Conservation (phyloP, 192 early-diverging fungal genomes). For the Backusella mclennaniae region DNA sequence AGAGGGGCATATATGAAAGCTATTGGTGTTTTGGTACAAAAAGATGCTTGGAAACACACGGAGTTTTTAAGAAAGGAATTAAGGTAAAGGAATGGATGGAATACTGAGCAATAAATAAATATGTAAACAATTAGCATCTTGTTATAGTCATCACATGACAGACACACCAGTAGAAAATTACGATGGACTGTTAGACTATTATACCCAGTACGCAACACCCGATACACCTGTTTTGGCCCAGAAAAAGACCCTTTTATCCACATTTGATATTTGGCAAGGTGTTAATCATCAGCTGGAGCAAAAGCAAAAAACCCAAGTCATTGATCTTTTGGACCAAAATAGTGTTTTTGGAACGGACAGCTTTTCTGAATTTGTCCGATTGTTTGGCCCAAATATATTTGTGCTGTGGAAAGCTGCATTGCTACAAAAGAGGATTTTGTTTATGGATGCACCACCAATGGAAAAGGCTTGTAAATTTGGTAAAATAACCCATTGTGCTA, state of each 20-base stretch:
- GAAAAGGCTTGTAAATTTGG: slow-evolving; percentile 45
- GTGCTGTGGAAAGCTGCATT: slow-evolving; percentile 53
- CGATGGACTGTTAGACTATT: not conserved
- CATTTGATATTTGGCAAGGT: slow-evolving; percentile 3
- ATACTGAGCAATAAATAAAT: not conserved
- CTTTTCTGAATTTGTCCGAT: slow-evolving; percentile 43
- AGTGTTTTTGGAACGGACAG: slow-evolving; percentile 22
- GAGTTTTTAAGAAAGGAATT: slow-evolving; percentile 40
- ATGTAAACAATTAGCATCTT: not conserved
- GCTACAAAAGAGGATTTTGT: slow-evolving; percentile 48
- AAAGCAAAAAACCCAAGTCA: not conserved
- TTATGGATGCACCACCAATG: slow-evolving; percentile 47
- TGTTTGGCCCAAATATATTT: slow-evolving; percentile 51
- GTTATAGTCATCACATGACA: slow-evolving; percentile 1
- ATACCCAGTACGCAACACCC: slow-evolving; percentile 3
- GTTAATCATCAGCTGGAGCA: not conserved
- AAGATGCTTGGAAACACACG: slow-evolving; percentile 48
- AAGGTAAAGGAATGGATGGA: slow-evolving; percentile 20
- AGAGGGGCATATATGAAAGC: slow-evolving; percentile 56
- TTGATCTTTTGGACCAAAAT: not conserved
- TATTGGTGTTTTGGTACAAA: slow-evolving; percentile 48
- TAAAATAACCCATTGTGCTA: slow-evolving; percentile 12
- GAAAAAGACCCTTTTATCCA: not conserved
- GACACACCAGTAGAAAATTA: not conserved
- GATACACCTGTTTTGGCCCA: not conserved